phyloP scores from a whole-genome alignment of 1,284 basidiomycete genomes.

The Singerocomus inundabilis region DNA sequence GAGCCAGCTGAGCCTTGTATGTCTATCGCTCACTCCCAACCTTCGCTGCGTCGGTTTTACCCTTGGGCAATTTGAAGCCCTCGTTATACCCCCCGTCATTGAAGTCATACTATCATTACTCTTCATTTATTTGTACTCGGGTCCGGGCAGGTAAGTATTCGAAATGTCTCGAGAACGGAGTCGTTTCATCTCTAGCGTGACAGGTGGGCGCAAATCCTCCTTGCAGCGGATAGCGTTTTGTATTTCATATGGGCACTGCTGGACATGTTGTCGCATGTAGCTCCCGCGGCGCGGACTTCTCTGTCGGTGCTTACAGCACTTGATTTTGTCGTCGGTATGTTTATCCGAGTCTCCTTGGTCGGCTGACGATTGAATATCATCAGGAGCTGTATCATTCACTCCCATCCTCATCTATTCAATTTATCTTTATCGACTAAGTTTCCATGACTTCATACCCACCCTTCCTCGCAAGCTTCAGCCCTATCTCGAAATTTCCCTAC shows the following conservation, averaged over 20 bases:
- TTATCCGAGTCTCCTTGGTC: neutral
- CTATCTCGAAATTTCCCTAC: conserved; percentile 47
- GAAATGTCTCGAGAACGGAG: neutral
- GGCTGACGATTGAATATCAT: neutral
- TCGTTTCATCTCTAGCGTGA: conserved; percentile 1
- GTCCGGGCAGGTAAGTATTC: conserved; percentile 51
- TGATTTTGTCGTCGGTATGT: conserved; percentile 48
- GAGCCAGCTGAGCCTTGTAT: conserved; percentile 46
- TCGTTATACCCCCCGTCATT: conserved; percentile 62
- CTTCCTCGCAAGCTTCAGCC: conserved; percentile 50
- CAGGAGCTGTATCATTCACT: conserved; percentile 49
- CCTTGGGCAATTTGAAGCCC: conserved; percentile 43
- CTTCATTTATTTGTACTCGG: conserved; percentile 50
- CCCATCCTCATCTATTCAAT: conserved; percentile 56
- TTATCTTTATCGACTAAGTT: conserved; percentile 54
- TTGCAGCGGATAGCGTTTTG: conserved; percentile 59
- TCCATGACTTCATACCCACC: conserved; percentile 45
- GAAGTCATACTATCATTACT: conserved; percentile 58
- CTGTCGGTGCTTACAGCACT: conserved; percentile 38
- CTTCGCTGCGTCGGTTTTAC: conserved; percentile 65
- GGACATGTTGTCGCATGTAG: conserved; percentile 56
- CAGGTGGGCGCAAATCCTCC: conserved; percentile 52
- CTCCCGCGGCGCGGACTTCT: conserved; percentile 47
- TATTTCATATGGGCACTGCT: conserved; percentile 59
- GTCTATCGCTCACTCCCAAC: conserved; percentile 66